phyloP scores from a whole-genome alignment of 495 filamentous ascomycete species.

The Usnea hakonensis region DNA sequence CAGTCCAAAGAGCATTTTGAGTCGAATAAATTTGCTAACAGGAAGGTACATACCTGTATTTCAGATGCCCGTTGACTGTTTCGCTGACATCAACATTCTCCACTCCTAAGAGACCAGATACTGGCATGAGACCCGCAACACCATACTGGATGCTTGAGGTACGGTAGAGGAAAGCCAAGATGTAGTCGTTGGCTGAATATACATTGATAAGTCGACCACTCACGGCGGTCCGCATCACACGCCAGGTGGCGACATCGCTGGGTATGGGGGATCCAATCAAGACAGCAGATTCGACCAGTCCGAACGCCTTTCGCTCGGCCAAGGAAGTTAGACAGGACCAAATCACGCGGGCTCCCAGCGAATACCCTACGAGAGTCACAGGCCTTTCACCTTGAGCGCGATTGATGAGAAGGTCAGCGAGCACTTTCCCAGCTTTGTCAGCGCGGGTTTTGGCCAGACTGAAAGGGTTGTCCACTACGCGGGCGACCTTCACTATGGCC shows the following conservation, averaged over 20 bases:
- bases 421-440: conserved; percentile 77
- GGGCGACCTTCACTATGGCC: conserved; percentile 66
- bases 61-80: conserved; percentile 61
- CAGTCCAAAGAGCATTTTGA: not conserved
- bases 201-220: conserved; percentile 69
- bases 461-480: conserved; percentile 86
- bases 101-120: conserved; percentile 57
- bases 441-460: conserved; percentile 69
- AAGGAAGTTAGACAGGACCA: conserved; percentile 72
- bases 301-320: conserved; percentile 71
- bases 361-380: conserved; percentile 82
- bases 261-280: conserved; percentile 79
- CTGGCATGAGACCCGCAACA: conserved; percentile 63
- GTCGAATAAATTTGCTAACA: no score
- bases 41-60: not conserved
- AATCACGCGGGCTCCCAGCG: conserved; percentile 82
- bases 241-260: conserved; percentile 56
- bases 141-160: conserved; percentile 68
- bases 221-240: conserved; percentile 61
- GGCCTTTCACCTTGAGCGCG: conserved; percentile 83
- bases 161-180: conserved; percentile 71
- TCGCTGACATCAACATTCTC: conserved; percentile 72
- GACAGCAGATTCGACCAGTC: conserved; percentile 75
- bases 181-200: conserved; percentile 67
- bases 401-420: conserved; percentile 84